Base-by-base conservation (phyloP, 352 stramenopile genomes). In the Phytophthora parvispora region DNA sequence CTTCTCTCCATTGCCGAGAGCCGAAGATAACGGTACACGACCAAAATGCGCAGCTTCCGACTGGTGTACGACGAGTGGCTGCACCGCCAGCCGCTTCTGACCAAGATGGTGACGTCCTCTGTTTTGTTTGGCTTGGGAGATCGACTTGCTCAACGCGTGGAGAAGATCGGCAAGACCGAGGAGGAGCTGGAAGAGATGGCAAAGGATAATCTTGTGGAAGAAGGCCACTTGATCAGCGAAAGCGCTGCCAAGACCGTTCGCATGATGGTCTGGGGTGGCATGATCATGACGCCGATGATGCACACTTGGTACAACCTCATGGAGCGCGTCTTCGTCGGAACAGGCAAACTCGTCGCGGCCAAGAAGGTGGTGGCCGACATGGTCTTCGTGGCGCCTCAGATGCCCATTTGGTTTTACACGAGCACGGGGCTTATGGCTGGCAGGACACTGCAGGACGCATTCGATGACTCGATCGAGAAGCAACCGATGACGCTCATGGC, bases 251-350 rank as follows among this genome's bases (percentile, higher is more conserved):
- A 72, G 25, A 86, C 78, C 15, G 49, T 77, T 50, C 77, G 80
- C 57, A 81, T 94, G 82, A 89, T 95, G 58, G 78, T 96, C 59
- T 98, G 96, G 72, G 92, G 91, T 31, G 84, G 95, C 6, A 66
- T 94, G 58, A 67, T 97, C 29, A 84, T 97, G 72, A 91, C 89
- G 24, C 92, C 92, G 1, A 78, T 85, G 53, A 96, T 95, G 77
- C 91, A 98, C 76, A 94, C 81, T 20, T 98, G 97, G 72, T 98
- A 97, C 76, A 80, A 88, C 31, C 50, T 91, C 18, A 79, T 98
- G 48, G 93, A 98, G 71, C 31, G 57, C 5, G 61, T 74, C 6
- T 67, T 75, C 42, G 24, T 54, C 22, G 72, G 68, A 18, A 60
- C 69, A 6, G 74, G 64, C 1, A 67, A 66, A 32, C 28, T 76